Base-by-base conservation (phyloP, 225 moss, liverwort and hornwort species). In the Neckera pumila region DNA sequence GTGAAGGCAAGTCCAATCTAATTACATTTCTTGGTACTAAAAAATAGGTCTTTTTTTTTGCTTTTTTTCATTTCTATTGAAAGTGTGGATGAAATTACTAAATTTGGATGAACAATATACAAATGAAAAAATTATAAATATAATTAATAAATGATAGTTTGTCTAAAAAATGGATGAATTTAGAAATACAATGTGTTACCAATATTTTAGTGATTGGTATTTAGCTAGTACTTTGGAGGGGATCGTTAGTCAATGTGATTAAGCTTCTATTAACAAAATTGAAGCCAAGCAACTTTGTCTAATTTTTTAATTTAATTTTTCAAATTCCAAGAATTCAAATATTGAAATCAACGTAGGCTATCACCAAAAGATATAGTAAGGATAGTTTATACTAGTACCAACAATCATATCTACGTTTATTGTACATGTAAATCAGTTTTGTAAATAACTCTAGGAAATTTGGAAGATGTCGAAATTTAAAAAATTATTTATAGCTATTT, bases 311-410 rank as follows among this genome's bases (percentile, higher is more conserved):
- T 8, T 25, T 42, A 5, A n/a, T 26, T 15, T 71, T 27, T 1
- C 2, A 42, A 15, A 26, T 1, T 71, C 5, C 1, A 42, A 42
- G 5, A 42, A 71, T 27, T 27, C 5, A 15, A 38, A 26, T 27
- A 5, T 16, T 42, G 1, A 5, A 2, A 27, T 17, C 5, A 72
- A 17, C 1, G 16, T 0, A 72, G 0, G 16, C 5, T 43, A 16
- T 16, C 1, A 16, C 3, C 6, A 72, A 72, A 10, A 27, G 16
- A 43, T 43, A 71, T 71, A 9, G 1, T 58, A 58, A 58, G 5
- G 10, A 72, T 27, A 27, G 26, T 43, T 6, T 27, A 26, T 3
- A 70, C 10, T 9, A 22, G 14, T 43, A 72, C 43, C 43, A 72
- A 71, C 42, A 71, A 43, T 0, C 0, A 1, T 42, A n/a, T n/a